Percentiles rank a stretch among this genome's conserved stretches.
Evolutionary conservation across 2,329 filamentous ascomycete species (phyloP).

Genomic region (Parastagonospora nodorum): DNA sequence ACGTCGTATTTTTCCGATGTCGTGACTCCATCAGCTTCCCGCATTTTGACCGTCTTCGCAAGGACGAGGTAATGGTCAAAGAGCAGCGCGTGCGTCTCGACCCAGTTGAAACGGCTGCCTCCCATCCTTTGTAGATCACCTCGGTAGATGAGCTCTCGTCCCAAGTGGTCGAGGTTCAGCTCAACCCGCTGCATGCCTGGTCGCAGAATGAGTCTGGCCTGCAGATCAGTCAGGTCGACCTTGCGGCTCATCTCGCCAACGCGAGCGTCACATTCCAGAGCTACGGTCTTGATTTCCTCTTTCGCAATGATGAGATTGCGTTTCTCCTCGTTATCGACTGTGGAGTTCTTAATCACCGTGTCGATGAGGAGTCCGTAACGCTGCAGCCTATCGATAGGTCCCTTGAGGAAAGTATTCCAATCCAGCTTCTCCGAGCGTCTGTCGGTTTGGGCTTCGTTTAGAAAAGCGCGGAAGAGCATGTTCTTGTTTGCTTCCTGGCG

Average conservation of each 20-base stretch:
- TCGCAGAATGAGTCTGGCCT: constrained; percentile 80
- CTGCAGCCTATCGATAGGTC: constrained; percentile 89
- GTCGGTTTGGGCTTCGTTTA: constrained; percentile 79
- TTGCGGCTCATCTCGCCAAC: constrained; percentile 92
- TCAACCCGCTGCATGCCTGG: constrained; percentile 84
- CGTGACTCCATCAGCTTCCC: constrained; percentile 71
- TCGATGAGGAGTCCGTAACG: constrained; percentile 83
- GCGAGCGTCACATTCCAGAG: constrained; percentile 86
- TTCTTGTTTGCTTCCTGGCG: constrained; percentile 85
- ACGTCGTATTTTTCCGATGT: constrained; percentile 89
- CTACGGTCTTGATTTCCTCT: constrained; percentile 88
- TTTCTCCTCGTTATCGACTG: constrained; percentile 86
- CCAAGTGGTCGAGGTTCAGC: constrained; percentile 91
- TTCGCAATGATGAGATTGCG: constrained; percentile 81
- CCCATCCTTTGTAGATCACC: constrained; percentile 90
- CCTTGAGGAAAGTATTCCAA: constrained; percentile 94
- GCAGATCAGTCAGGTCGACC: constrained; percentile 84
- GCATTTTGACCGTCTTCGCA: constrained; percentile 73
- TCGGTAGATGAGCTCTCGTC: constrained; percentile 83
- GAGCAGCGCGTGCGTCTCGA: constrained; percentile 89
- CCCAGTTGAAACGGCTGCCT: constrained; percentile 86
- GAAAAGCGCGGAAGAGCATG: constrained; percentile 81
- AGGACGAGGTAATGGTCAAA: constrained; percentile 97
- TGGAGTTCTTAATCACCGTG: constrained; percentile 83
- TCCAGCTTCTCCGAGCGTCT: constrained; percentile 80